A percentile compares a stretch with the other conserved stretches of the same genome.
Evolutionary conservation across 306 rosid species (phyloP).

Genomic region (Cercis canadensis): DNA sequence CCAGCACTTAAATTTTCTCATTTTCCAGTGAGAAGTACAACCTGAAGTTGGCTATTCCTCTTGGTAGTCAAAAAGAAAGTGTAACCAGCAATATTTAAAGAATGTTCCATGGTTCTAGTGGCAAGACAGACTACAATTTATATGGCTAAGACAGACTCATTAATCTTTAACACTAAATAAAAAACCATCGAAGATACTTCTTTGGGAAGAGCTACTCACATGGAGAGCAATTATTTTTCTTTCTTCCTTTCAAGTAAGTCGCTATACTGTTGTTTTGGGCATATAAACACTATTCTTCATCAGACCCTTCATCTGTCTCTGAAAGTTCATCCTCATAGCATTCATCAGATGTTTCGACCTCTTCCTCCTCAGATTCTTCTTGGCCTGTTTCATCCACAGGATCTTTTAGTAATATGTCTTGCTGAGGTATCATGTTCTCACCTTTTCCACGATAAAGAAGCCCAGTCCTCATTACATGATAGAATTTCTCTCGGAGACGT

Average conservation of each 20-base stretch:
- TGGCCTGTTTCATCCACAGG: constrained; percentile 40
- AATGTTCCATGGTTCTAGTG: constrained; percentile 12
- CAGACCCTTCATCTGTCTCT: constrained; percentile 44
- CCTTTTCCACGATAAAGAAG: constrained; percentile 77
- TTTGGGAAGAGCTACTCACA: constrained; percentile 36
- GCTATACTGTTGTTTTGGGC: constrained; percentile 10
- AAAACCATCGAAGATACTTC: constrained; percentile 16
- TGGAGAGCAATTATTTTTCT: background rate
- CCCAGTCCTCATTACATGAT: constrained; percentile 88
- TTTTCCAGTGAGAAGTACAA: background rate
- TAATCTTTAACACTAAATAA: background rate
- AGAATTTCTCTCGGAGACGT: constrained; percentile 67
- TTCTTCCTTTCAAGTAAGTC: constrained; percentile 10
- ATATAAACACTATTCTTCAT: constrained; percentile 39
- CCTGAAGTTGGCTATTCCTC: constrained; percentile 16
- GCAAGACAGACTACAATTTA: constrained; percentile 28
- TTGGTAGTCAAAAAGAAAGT: background rate
- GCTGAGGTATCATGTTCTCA: constrained; percentile 40
- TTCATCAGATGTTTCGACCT: constrained; percentile 46
- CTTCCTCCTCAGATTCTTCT: constrained; percentile 53
- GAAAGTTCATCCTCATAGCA: constrained; percentile 55
- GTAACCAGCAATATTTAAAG: background rate
- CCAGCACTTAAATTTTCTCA: background rate
- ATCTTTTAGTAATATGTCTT: constrained; percentile 37
- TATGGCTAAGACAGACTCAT: constrained; percentile 3